These are phyloP conservation scores for Cercospora sp. DNA, from an alignment of 2,329 filamentous ascomycete species.

Conservation along the genomic window DNA sequence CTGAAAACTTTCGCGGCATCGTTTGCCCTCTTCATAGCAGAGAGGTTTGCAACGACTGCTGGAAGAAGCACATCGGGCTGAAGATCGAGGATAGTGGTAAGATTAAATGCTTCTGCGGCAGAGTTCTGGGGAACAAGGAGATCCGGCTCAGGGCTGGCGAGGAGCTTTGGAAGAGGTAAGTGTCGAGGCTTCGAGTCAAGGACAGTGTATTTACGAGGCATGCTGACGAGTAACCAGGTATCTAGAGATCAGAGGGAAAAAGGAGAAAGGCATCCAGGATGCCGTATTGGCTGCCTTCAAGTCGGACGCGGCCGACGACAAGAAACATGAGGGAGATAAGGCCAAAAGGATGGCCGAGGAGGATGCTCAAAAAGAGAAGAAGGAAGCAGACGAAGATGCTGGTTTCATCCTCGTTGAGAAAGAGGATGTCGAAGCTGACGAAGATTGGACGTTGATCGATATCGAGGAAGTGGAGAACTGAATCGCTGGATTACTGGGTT, in stretches of 20 bases:
- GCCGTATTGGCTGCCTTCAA: not conserved
- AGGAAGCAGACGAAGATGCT: not conserved
- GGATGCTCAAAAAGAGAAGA: not conserved
- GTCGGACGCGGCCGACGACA: not conserved
- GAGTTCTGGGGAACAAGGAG: not conserved
- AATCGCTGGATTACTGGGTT: not conserved
- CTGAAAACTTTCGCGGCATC: not conserved
- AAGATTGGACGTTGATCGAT: not conserved
- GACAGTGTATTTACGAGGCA: too few relatives aligned
- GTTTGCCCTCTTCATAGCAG: not conserved
- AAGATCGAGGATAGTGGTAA: not conserved
- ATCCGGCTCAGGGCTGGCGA: not conserved
- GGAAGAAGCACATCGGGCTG: not conserved
- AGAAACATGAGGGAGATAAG: not conserved
- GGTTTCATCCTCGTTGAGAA: not conserved
- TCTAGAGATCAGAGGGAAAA: not conserved
- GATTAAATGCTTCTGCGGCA: not conserved
- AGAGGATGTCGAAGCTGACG: not conserved
- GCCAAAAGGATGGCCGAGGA: not conserved
- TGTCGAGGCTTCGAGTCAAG: not conserved
- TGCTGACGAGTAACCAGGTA: not conserved
- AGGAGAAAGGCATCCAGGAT: not conserved
- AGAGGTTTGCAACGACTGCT: not conserved
- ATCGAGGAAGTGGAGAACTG: not conserved
- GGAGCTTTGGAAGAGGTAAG: not conserved